Percentiles rank a stretch among this genome's conserved stretches.
Evolutionary conservation across 2,329 filamentous ascomycete genomes (phyloP).

Genomic region (Sclerotiophoma versabilis): DNA sequence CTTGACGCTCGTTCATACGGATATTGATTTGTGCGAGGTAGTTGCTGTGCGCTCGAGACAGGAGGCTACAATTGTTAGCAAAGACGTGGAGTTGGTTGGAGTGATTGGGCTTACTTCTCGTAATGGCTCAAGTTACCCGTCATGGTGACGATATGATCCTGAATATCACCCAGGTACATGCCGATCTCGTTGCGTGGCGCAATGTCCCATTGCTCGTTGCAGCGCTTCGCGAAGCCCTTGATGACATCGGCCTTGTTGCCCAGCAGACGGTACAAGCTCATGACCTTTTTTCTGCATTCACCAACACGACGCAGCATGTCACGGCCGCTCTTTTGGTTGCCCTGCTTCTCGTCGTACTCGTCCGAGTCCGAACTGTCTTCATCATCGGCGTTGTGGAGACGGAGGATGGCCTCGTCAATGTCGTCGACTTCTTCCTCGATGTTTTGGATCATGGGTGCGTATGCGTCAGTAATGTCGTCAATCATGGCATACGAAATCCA

Average conservation of each 20-base stretch:
- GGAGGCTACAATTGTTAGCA: slow-evolving; percentile 65
- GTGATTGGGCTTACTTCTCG: slow-evolving; percentile 73
- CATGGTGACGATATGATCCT: slow-evolving; percentile 99
- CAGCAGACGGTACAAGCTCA: slow-evolving; percentile 89
- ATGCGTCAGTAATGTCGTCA: slow-evolving; percentile 97
- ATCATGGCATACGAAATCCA: slow-evolving; percentile 99
- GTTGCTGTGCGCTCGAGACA: slow-evolving; percentile 90
- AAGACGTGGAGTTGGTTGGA: not conserved
- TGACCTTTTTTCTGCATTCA: slow-evolving; percentile 95
- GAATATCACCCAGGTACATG: slow-evolving; percentile 96
- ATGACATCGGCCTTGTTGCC: slow-evolving; percentile 99
- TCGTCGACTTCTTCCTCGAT: slow-evolving; percentile 98
- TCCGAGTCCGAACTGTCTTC: slow-evolving; percentile 49
- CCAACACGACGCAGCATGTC: slow-evolving; percentile 94
- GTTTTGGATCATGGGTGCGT: slow-evolving; percentile 86
- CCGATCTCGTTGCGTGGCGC: slow-evolving; percentile 95
- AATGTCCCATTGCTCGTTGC: slow-evolving; percentile 97
- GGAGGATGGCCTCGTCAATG: slow-evolving; percentile 90
- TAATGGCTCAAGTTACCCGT: slow-evolving; percentile 95
- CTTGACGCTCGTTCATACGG: slow-evolving; percentile 96
- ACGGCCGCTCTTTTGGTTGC: slow-evolving; percentile 56
- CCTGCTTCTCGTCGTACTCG: slow-evolving; percentile 49
- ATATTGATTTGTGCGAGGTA: slow-evolving; percentile 99
- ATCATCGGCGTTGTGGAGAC: slow-evolving; percentile 71
- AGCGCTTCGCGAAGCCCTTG: slow-evolving; percentile 97